Percentiles rank a stretch among this genome's conserved stretches.
Conservation (phyloP, 148 eudicot genomes). For the Cornus suecica region DNA sequence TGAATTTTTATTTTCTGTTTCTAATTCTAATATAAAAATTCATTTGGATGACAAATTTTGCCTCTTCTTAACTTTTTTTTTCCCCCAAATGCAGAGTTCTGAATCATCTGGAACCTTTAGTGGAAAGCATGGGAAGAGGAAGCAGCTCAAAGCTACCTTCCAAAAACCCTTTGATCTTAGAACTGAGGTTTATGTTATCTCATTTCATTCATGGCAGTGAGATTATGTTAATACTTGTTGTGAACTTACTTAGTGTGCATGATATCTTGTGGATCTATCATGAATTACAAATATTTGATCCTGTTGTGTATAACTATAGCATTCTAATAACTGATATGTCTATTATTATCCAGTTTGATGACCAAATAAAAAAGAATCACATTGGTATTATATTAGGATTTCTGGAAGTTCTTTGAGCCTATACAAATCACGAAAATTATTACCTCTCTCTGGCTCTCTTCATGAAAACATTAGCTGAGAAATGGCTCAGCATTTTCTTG, state of each 20-base stretch:
- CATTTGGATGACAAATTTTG: too few species aligned
- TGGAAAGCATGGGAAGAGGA: conserved; percentile 60
- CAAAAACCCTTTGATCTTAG: conserved; percentile 76
- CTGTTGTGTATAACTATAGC: neutral
- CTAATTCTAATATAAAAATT: too few species aligned
- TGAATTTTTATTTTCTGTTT: too few species aligned
- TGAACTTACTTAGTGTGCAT: neutral
- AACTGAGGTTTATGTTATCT: conserved; percentile 62
- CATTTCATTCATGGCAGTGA: neutral
- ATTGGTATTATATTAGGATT: neutral
- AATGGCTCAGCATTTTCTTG: neutral
- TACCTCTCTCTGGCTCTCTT: neutral
- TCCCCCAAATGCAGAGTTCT: conserved; percentile 44
- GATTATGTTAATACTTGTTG: neutral
- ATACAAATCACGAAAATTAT: neutral
- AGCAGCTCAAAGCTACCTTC: conserved; percentile 54
- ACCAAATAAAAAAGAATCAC: neutral
- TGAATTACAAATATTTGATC: neutral
- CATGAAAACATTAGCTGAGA: neutral
- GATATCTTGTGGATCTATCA: neutral
- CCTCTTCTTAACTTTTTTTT: neutral
- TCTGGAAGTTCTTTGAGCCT: neutral
- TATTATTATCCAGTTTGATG: neutral
- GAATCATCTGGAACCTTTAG: conserved; percentile 58
- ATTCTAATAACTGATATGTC: neutral